Conservation (phyloP, 2,329 filamentous ascomycete genomes). For the Sarocladium oryzae region DNA sequence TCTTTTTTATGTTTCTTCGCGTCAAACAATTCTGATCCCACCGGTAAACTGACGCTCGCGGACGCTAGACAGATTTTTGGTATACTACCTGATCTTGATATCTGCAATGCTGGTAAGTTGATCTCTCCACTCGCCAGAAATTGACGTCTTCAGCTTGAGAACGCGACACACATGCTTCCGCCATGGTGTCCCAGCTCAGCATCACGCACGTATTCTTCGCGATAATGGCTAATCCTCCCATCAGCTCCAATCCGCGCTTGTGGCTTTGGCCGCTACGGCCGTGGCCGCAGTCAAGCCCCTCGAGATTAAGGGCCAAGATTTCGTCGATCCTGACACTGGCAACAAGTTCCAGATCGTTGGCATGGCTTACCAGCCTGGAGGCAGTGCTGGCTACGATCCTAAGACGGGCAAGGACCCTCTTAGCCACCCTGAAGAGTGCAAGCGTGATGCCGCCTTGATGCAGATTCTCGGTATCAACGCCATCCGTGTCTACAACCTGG, state of each 20-base stretch:
- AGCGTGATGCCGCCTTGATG: slow-evolving; percentile 60
- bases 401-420: slow-evolving; percentile 49
- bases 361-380: slow-evolving; percentile 63
- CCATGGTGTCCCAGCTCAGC: no score
- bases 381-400: slow-evolving; percentile 56
- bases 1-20: not conserved
- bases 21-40: not conserved
- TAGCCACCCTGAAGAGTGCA: slow-evolving; percentile 50
- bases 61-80: not conserved
- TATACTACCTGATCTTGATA: slow-evolving; percentile 1
- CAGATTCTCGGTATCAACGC: slow-evolving; percentile 60
- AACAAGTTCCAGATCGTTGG: slow-evolving; percentile 61
- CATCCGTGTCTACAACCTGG: slow-evolving; percentile 64
- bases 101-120: slow-evolving; percentile 5
- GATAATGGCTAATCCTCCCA: slow-evolving; percentile 7
- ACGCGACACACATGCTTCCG: no score
- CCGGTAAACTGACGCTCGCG: not conserved
- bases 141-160: no score
- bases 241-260: slow-evolving; percentile 37
- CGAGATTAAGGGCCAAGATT: slow-evolving; percentile 49
- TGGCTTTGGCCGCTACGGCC: slow-evolving; percentile 44
- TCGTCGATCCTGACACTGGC: slow-evolving; percentile 52
- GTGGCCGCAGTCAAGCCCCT: slow-evolving; percentile 52
- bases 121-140: no score
- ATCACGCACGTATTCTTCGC: no score